Conservation (phyloP, 2,329 filamentous ascomycete genomes). For the Curvularia lunata region DNA sequence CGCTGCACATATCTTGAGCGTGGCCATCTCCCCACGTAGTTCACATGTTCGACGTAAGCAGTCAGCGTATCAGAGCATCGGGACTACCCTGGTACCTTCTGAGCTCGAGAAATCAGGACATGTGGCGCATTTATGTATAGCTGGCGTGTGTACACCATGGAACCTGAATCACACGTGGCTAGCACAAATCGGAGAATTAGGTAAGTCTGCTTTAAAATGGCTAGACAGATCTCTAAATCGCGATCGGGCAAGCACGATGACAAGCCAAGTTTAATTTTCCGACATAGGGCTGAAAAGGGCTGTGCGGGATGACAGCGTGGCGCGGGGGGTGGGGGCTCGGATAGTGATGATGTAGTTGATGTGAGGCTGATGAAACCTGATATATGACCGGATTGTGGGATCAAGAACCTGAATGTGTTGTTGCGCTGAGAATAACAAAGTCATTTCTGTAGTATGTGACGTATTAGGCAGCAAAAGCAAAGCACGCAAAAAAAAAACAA, state of each 20-base stretch:
- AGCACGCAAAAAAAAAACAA: not conserved
- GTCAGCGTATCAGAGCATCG: no score
- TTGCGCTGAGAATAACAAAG: not conserved
- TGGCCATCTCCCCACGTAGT: no score
- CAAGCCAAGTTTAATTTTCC: not conserved
- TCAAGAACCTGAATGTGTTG: not conserved
- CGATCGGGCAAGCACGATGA: not conserved
- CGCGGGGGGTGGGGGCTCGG: not conserved
- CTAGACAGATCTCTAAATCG: not conserved
- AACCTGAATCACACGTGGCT: not conserved
- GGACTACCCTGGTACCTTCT: no score
- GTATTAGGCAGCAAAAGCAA: not conserved
- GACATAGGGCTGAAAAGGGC: not conserved
- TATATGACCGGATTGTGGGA: not conserved
- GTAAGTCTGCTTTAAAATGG: not conserved
- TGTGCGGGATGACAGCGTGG: not conserved
- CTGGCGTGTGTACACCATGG: not conserved
- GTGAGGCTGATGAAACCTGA: not conserved
- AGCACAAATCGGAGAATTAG: not conserved
- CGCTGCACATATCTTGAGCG: no score
- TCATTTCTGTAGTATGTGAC: not conserved
- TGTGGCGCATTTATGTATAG: not conserved
- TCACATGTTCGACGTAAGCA: no score
- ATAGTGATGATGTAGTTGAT: not conserved
- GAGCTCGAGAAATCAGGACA: no score